Conservation (phyloP, 2,329 filamentous ascomycete species). For the Ceratocystis colombiana region DNA sequence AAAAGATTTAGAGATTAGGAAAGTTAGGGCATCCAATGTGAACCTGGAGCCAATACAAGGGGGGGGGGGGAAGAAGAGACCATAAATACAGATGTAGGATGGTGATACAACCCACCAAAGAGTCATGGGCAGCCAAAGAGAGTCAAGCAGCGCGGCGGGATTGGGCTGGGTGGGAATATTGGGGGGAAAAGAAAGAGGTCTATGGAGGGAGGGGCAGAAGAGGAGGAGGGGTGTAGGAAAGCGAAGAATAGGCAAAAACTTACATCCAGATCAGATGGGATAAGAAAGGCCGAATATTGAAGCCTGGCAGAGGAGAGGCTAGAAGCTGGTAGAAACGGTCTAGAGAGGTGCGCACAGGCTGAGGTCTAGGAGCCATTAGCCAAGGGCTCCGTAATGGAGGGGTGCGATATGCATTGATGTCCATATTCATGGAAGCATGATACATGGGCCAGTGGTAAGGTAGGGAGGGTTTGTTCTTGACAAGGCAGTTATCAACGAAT, state of each 20-base stretch:
- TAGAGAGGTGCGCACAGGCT: neutral
- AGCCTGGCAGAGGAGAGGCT: neutral
- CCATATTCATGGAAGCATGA: neutral
- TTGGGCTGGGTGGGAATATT: neutral
- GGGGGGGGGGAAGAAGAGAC: neutral
- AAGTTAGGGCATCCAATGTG: neutral
- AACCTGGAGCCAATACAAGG: neutral
- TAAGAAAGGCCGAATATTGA: neutral
- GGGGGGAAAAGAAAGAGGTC: neutral
- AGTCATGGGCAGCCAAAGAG: neutral
- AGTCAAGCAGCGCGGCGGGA: neutral
- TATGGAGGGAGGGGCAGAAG: neutral
- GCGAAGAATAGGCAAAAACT: neutral
- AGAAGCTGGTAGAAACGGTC: neutral
- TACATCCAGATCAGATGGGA: neutral
- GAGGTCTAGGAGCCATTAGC: neutral
- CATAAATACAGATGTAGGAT: too few relatives aligned
- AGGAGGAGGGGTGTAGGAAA: neutral
- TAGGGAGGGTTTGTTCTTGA: neutral
- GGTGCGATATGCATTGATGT: neutral
- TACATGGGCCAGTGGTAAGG: neutral
- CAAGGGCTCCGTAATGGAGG: neutral
- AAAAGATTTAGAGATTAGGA: too few relatives aligned
- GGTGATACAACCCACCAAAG: neutral
- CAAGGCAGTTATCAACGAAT: neutral